Percentiles rank a stretch among this genome's conserved stretches.
These are phyloP conservation scores for Papiliotrema nemorosa DNA, from an alignment of 1,284 basidiomycete genomes.

Conservation along the genomic window DNA sequence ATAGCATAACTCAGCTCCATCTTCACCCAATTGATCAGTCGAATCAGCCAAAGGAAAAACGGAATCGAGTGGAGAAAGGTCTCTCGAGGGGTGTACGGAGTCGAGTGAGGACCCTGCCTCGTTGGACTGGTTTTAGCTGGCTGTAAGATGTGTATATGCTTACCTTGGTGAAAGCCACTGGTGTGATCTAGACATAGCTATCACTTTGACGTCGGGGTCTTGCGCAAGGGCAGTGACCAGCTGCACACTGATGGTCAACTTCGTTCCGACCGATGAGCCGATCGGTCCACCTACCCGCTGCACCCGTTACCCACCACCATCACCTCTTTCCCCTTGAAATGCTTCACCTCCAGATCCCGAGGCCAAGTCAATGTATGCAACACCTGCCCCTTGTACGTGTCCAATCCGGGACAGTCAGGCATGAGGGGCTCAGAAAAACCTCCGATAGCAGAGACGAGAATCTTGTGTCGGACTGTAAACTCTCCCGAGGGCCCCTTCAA, in stretches of 20 bases:
- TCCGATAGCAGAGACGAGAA: constrained; percentile 27
- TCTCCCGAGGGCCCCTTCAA: not conserved
- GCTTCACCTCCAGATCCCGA: not conserved
- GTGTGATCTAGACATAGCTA: constrained; percentile 17
- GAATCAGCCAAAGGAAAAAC: not conserved
- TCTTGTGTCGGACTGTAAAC: constrained; percentile 7
- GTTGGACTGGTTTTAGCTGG: not conserved
- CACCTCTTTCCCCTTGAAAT: constrained; percentile 18
- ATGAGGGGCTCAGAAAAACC: constrained; percentile 22
- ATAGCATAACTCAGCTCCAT: not conserved
- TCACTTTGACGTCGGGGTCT: constrained; percentile 20
- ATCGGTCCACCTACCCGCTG: constrained; percentile 12
- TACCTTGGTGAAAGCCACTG: constrained; percentile 24
- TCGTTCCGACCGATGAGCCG: not conserved
- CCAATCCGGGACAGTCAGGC: constrained; percentile 18
- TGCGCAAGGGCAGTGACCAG: constrained; percentile 19
- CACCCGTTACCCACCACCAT: constrained; percentile 29
- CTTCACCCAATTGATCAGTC: not conserved
- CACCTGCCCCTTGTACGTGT: constrained; percentile 19
- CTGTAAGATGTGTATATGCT: not conserved
- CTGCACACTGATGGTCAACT: constrained; percentile 8
- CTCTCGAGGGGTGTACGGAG: not conserved
- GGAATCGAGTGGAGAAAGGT: not conserved
- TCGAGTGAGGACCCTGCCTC: not conserved
- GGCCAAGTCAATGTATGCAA: constrained; percentile 12